phyloP scores from a whole-genome alignment of 352 stramenopile genomes.

The Globisporangium carolinianum region DNA sequence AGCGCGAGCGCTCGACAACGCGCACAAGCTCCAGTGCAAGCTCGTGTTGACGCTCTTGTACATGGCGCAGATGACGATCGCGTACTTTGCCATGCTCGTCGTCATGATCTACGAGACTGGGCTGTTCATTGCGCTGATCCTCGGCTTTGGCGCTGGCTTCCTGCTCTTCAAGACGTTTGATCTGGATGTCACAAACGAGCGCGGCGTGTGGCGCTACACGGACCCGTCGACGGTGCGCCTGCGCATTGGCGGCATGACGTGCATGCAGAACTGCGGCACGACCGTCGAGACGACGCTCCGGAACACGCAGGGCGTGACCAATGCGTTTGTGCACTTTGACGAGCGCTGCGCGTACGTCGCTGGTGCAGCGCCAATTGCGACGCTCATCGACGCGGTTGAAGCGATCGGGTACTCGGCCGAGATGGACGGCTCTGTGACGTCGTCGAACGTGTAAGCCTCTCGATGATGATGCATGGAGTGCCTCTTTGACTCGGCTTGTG shows the following conservation, averaged over 20 bases:
- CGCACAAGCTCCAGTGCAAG: constrained; percentile 63
- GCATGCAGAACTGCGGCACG: constrained; percentile 88
- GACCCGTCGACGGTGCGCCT: constrained; percentile 67
- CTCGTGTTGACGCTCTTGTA: constrained; percentile 51
- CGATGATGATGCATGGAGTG: constrained; percentile 2
- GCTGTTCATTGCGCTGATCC: constrained; percentile 64
- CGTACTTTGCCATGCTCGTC: constrained; percentile 79
- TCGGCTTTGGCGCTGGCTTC: constrained; percentile 65
- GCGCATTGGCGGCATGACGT: constrained; percentile 85
- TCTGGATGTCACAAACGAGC: constrained; percentile 59
- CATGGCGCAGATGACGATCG: constrained; percentile 78
- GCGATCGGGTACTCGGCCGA: constrained; percentile 61
- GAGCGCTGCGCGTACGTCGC: constrained; percentile 71
- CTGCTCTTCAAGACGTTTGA: constrained; percentile 71
- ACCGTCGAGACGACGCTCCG: constrained; percentile 59
- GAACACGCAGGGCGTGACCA: constrained; percentile 49
- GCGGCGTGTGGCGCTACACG: constrained; percentile 61
- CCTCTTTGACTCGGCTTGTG: constrained; percentile 8
- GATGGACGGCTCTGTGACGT: constrained; percentile 24
- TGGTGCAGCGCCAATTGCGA: constrained; percentile 38
- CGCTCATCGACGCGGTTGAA: constrained; percentile 59
- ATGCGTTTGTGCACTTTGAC: constrained; percentile 72
- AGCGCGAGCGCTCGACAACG: constrained; percentile 33
- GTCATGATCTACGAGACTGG: constrained; percentile 80
- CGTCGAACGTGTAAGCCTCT: constrained; percentile 50